These are phyloP conservation scores for Microbotryum scabiosae DNA, from an alignment of 1,284 basidiomycete genomes.

Conservation along the genomic window DNA sequence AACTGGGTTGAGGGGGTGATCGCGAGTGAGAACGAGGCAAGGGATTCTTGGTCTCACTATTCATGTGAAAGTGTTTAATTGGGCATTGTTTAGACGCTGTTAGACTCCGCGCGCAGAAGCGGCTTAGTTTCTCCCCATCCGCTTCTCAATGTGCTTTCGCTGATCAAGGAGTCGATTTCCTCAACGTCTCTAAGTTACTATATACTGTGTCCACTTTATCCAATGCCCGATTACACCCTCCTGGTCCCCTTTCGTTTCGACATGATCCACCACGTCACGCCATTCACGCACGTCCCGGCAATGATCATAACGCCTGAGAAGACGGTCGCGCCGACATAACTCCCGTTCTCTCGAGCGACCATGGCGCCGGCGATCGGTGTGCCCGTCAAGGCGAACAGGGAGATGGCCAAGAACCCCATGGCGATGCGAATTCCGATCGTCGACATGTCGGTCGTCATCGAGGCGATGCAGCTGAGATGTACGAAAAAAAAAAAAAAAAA, in stretches of 20 bases:
- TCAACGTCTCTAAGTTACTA: no score
- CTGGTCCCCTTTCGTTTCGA: constrained; percentile 31
- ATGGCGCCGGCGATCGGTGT: constrained; percentile 40
- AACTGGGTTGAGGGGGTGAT: no score
- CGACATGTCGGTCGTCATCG: constrained; percentile 20
- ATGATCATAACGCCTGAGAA: constrained; percentile 33
- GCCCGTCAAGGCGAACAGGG: constrained; percentile 36
- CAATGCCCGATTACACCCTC: constrained; percentile 24
- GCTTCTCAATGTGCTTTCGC: no score
- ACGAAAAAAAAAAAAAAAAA: no score
- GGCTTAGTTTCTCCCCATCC: no score
- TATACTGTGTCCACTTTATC: no score
- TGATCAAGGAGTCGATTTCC: no score
- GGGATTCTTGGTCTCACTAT: no score
- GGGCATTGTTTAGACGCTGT: no score
- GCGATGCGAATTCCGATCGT: constrained; percentile 27
- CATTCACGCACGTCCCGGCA: constrained; percentile 25
- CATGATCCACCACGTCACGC: constrained; percentile 16
- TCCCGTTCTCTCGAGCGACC: constrained; percentile 30
- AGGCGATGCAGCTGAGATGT: constrained; percentile 1
- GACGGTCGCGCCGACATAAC: constrained; percentile 31
- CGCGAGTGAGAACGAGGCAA: no score
- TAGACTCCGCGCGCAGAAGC: no score
- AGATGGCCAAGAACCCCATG: constrained; percentile 33
- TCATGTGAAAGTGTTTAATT: no score